These are phyloP conservation scores for Phytomonas sp. DNA, from an alignment of 208 protist species.

Conservation along the genomic window DNA sequence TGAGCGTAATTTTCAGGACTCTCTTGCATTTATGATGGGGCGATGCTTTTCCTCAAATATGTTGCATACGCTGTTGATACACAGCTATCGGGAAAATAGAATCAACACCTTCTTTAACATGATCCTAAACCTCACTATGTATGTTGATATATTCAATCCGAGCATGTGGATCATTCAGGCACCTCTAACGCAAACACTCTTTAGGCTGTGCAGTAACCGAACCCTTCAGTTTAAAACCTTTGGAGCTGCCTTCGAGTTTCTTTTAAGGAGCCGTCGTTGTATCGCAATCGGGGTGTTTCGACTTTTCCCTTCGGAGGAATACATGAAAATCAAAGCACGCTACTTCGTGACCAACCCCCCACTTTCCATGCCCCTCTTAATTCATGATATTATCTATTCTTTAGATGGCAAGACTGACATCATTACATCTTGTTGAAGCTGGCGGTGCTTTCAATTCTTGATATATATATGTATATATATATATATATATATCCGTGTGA, in stretches of 20 bases:
- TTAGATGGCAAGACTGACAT: slow-evolving; percentile 23
- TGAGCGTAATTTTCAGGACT: slow-evolving; percentile 75
- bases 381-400: slow-evolving; percentile 84
- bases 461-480: slow-evolving; percentile 6
- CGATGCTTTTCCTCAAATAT: slow-evolving; percentile 84
- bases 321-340: slow-evolving; percentile 42
- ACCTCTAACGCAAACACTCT: slow-evolving; percentile 45
- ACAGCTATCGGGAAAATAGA: slow-evolving; percentile 63
- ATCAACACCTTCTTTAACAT: slow-evolving; percentile 77
- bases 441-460: neutral
- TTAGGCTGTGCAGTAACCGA: slow-evolving; percentile 70
- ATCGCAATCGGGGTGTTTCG: slow-evolving; percentile 81
- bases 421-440: neutral
- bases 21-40: slow-evolving; percentile 85
- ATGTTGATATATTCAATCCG: slow-evolving; percentile 60
- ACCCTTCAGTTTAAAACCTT: slow-evolving; percentile 65
- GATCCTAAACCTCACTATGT: slow-evolving; percentile 52
- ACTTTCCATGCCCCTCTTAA: slow-evolving; percentile 46
- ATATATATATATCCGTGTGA: slow-evolving; percentile 8
- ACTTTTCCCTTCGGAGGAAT: slow-evolving; percentile 52
- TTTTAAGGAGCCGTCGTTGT: slow-evolving; percentile 55
- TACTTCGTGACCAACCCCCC: slow-evolving; percentile 86
- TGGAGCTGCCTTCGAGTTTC: slow-evolving; percentile 70
- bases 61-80: slow-evolving; percentile 71
- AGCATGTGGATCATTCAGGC: slow-evolving; percentile 37